phyloP scores from a whole-genome alignment of 768 basidiomycete species.

The Boletus rubroflammeus region DNA sequence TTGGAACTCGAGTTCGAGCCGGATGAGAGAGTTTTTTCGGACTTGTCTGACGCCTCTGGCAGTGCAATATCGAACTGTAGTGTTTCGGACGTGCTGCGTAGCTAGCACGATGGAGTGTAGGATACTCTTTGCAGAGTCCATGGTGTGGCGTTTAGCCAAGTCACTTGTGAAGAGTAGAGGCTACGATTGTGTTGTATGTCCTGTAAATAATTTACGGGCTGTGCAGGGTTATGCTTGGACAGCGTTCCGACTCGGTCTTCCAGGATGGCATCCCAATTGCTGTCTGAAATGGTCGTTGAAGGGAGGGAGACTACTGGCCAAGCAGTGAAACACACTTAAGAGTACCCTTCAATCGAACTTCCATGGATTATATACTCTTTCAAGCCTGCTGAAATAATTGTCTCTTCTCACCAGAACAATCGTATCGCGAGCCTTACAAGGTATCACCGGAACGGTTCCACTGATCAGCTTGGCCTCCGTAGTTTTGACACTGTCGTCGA shows the following conservation, averaged over 20 bases:
- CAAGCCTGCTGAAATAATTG: no score
- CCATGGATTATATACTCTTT: no score
- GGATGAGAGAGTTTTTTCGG: slow-evolving; percentile 3
- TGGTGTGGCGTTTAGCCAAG: not conserved
- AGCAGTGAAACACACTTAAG: no score
- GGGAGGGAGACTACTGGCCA: no score
- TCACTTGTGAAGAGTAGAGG: no score
- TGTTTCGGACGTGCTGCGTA: not conserved
- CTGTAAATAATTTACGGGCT: no score
- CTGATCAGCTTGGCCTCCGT: slow-evolving; percentile 59
- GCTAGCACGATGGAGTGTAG: not conserved
- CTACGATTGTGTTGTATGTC: no score
- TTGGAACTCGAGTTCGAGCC: slow-evolving; percentile 3
- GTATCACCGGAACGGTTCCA: slow-evolving; percentile 54
- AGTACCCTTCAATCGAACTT: no score
- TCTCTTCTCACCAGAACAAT: slow-evolving; percentile 29
- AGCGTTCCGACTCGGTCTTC: no score
- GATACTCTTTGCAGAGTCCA: slow-evolving; percentile 6
- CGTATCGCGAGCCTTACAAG: slow-evolving; percentile 38
- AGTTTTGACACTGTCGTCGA: slow-evolving; percentile 57
- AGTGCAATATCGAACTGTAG: not conserved
- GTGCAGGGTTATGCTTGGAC: no score
- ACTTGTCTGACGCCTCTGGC: not conserved
- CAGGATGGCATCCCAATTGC: no score
- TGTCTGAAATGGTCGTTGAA: no score